Evolutionary conservation across 257 asterid species (phyloP).

Genomic region (Voacanga thouarsii): DNA sequence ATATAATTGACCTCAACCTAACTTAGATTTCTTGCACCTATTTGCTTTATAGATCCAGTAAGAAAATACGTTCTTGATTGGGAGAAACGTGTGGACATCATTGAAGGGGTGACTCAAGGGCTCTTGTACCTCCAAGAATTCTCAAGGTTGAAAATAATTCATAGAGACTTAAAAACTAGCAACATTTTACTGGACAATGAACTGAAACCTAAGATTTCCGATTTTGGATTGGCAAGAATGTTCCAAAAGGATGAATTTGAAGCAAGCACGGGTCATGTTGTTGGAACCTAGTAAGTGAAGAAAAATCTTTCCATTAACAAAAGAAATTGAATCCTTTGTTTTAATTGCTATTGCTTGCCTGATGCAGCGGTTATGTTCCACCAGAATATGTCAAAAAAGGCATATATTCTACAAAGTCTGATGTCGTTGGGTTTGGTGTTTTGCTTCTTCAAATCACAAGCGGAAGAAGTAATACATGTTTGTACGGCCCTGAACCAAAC

Average conservation of each 20-base stretch:
- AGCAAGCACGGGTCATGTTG: not conserved
- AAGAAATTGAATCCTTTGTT: too few relatives aligned
- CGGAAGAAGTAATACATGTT: slow-evolving; percentile 5
- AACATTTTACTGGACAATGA: slow-evolving; percentile 12
- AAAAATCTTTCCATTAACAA: too few relatives aligned
- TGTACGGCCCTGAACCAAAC: not conserved
- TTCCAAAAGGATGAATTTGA: not conserved
- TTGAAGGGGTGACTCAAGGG: slow-evolving; percentile 8
- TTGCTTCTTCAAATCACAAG: slow-evolving; percentile 9
- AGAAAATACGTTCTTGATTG: not conserved
- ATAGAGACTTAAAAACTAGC: slow-evolving; percentile 18
- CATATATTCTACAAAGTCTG: not conserved
- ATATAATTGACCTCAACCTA: too few relatives aligned
- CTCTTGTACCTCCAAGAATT: slow-evolving; percentile 15
- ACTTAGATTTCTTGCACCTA: too few relatives aligned
- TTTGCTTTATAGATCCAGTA: not conserved
- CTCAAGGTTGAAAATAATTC: slow-evolving; percentile 6
- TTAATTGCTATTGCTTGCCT: not conserved
- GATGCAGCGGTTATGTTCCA: slow-evolving; percentile 1
- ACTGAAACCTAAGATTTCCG: slow-evolving; percentile 20
- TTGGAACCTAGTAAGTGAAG: slow-evolving; percentile 12
- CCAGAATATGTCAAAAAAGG: slow-evolving; percentile 7
- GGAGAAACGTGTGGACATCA: not conserved
- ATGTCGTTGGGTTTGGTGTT: slow-evolving; percentile 3
- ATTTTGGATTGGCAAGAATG: slow-evolving; percentile 18